These are phyloP conservation scores for Aspergillus melleus DNA, from an alignment of 2,329 filamentous ascomycete species.

Conservation along the genomic window DNA sequence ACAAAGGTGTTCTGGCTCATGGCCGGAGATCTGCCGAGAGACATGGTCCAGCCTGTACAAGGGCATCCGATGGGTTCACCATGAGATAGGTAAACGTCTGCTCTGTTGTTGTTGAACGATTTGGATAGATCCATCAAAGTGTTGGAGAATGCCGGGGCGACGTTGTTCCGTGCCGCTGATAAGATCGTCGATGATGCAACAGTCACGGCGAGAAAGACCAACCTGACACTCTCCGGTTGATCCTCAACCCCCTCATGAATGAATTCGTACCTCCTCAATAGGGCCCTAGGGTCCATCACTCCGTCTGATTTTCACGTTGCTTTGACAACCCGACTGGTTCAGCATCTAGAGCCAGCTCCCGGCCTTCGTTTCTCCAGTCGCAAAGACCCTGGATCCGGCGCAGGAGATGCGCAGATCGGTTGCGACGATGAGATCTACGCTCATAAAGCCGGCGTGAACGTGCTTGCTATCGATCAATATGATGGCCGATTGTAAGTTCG, in stretches of 20 bases:
- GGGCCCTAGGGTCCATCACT: constrained; percentile 68
- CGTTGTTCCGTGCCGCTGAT: constrained; percentile 20
- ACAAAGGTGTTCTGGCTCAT: constrained; percentile 21
- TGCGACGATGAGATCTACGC: constrained; percentile 47
- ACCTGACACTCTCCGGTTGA: neutral
- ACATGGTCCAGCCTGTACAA: constrained; percentile 17
- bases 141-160: constrained; percentile 8
- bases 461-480: constrained; percentile 76
- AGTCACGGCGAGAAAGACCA: no score
- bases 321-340: constrained; percentile 65
- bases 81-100: neutral
- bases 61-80: neutral
- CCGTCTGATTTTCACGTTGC: constrained; percentile 65
- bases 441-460: constrained; percentile 76
- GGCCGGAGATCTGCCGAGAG: constrained; percentile 20
- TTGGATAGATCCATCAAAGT: neutral
- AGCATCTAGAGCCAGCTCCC: constrained; percentile 67
- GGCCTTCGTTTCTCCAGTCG: constrained; percentile 70
- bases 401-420: neutral
- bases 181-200: neutral
- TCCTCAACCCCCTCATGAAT: constrained; percentile 56
- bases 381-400: constrained; percentile 15
- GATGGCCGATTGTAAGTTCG: constrained; percentile 67
- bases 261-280: constrained; percentile 74
- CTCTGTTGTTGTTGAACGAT: neutral